Percentiles rank a stretch among this genome's conserved stretches.
These are phyloP conservation scores for Malus hybrid DNA, from an alignment of 331 rosid species.

Conservation along the genomic window DNA sequence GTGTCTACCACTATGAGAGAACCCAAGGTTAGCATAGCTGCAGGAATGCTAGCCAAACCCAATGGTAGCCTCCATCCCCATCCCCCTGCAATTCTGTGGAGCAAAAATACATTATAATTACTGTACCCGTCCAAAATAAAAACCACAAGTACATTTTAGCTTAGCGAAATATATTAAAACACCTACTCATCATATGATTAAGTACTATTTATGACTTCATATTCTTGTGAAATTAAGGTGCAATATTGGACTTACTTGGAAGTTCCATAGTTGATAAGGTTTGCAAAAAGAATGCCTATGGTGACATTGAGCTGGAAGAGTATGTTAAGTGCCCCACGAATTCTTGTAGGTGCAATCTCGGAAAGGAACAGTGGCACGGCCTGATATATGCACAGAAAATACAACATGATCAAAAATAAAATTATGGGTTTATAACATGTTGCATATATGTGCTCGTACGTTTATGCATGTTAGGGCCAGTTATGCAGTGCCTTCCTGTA, in stretches of 20 bases:
- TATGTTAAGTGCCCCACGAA: slow-evolving; percentile 37
- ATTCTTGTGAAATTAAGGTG: not conserved
- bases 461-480: too few species aligned
- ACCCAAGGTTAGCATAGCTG: slow-evolving; percentile 35
- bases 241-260: slow-evolving; percentile 16
- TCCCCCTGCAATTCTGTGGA: slow-evolving; percentile 39
- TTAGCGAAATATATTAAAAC: not conserved
- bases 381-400: not conserved
- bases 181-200: not conserved
- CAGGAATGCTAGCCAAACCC: slow-evolving; percentile 61
- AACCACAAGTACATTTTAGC: not conserved
- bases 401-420: not conserved
- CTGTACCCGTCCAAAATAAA: not conserved
- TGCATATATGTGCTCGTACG: too few species aligned
- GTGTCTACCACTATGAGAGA: slow-evolving; percentile 49
- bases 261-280: slow-evolving; percentile 35
- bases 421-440: too few species aligned
- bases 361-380: slow-evolving; percentile 36
- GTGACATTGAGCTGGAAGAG: slow-evolving; percentile 28
- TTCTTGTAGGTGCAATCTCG: slow-evolving; percentile 37
- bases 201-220: not conserved
- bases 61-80: slow-evolving; percentile 75
- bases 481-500: too few species aligned
- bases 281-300: slow-evolving; percentile 23
- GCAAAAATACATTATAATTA: not conserved